Evolutionary conservation across 116 monocot species (phyloP).

Genomic region (Phalaenopsis hybrid): DNA sequence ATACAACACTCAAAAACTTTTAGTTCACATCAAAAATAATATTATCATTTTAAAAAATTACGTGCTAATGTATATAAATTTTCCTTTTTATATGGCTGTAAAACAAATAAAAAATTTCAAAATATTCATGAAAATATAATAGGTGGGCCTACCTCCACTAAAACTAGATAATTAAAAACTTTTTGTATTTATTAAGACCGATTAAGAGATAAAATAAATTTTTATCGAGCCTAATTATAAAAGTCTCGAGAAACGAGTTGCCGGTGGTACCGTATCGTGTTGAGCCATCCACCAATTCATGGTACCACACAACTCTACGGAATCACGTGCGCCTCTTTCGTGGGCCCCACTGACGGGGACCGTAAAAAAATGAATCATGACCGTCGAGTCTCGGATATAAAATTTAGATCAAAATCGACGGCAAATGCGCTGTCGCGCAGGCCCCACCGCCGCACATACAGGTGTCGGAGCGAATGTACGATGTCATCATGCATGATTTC

Average conservation of each 20-base stretch:
- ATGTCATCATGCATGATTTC: slow-evolving; percentile 1
- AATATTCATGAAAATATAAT: no score
- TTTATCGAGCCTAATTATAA: background rate
- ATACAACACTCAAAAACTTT: no score
- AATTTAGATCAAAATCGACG: background rate
- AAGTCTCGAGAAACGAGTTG: background rate
- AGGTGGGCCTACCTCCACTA: no score
- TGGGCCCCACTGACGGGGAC: background rate
- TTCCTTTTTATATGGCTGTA: no score
- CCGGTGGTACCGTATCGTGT: background rate
- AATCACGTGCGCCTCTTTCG: background rate
- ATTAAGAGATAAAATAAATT: no score
- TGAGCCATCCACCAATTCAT: background rate
- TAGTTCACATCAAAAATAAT: no score
- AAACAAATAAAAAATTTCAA: no score
- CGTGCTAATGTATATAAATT: no score
- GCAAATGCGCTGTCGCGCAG: background rate
- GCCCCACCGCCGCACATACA: background rate
- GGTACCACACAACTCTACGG: background rate
- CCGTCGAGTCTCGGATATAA: background rate
- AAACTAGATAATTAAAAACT: no score
- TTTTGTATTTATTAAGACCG: no score
- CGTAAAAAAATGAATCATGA: background rate
- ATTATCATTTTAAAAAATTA: no score
- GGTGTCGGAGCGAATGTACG: background rate